phyloP scores from a whole-genome alignment of 768 basidiomycete species.

The Mycena polygramma region DNA sequence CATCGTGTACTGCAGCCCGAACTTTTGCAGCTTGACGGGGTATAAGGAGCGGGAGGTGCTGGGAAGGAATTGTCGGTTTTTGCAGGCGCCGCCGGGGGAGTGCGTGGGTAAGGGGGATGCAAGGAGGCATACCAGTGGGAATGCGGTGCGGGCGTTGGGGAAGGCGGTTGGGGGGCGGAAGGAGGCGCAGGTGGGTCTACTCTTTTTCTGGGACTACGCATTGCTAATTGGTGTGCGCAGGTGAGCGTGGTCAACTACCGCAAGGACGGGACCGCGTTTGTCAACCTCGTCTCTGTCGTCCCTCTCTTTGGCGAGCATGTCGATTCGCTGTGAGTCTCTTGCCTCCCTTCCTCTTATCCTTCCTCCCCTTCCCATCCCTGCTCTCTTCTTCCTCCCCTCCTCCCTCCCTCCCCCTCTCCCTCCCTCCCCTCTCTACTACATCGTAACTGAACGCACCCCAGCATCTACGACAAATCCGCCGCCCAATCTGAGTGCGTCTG shows the following conservation, averaged over 20 bases:
- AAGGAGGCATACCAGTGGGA: constrained; percentile 71
- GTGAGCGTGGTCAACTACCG: constrained; percentile 89
- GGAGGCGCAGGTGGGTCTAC: constrained; percentile 82
- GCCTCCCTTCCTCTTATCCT: no score
- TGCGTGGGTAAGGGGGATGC: constrained; percentile 40
- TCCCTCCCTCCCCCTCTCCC: no score
- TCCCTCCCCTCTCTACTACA: no score
- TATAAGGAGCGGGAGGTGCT: constrained; percentile 83
- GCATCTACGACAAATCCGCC: constrained; percentile 19
- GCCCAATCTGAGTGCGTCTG: constrained; percentile 83
- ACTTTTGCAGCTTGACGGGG: constrained; percentile 83
- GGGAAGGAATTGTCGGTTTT: constrained; percentile 91
- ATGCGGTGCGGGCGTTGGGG: constrained; percentile 73
- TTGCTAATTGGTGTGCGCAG: constrained; percentile 3
- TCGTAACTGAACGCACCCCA: no score
- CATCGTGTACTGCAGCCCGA: constrained; percentile 91
- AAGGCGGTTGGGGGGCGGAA: constrained; percentile 78
- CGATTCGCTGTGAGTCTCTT: constrained; percentile 33
- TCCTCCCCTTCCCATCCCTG: no score
- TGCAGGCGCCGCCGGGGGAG: constrained; percentile 74
- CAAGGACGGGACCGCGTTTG: constrained; percentile 87
- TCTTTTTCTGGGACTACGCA: no score
- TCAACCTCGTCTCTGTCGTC: constrained; percentile 93
- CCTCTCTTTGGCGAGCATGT: constrained; percentile 79
- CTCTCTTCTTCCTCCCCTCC: no score